A percentile compares a stretch with the other conserved stretches of the same genome.
These are phyloP conservation scores for Malus asiatica DNA, from an alignment of 306 rosid genomes.

Conservation along the genomic window DNA sequence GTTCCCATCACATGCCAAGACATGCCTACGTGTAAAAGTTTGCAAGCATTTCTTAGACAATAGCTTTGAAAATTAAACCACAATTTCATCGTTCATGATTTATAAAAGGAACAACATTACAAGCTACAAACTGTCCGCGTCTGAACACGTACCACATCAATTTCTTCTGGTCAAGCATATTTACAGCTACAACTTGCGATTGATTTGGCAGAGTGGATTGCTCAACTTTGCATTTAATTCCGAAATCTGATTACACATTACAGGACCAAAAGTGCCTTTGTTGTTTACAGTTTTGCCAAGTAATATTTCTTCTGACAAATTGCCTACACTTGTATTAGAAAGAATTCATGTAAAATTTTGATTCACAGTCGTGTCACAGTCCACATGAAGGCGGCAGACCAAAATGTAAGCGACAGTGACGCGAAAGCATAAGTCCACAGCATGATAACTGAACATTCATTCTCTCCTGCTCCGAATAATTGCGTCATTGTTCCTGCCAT, in stretches of 20 bases:
- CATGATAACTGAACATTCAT: constrained; percentile 66
- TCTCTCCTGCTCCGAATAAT: constrained; percentile 68
- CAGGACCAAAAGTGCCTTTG: background rate
- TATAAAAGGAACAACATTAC: too few species aligned
- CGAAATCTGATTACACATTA: background rate
- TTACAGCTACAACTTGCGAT: background rate
- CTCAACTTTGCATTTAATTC: background rate
- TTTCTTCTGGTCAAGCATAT: constrained; percentile 17
- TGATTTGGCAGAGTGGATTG: background rate
- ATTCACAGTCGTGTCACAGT: constrained; percentile 27
- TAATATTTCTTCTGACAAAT: background rate
- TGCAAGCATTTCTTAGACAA: too few species aligned
- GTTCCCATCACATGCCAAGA: too few species aligned
- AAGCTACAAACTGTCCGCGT: too few species aligned
- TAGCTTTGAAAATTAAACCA: too few species aligned
- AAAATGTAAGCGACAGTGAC: constrained; percentile 60
- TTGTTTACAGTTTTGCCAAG: background rate
- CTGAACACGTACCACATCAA: too few species aligned
- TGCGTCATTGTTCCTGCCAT: constrained; percentile 62
- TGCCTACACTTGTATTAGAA: background rate
- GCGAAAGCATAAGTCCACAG: constrained; percentile 61
- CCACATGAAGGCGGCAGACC: constrained; percentile 77
- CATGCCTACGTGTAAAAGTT: too few species aligned
- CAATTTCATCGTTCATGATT: too few species aligned
- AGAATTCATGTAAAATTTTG: background rate